Evolutionary conservation across 2,329 filamentous ascomycete genomes (phyloP).

Genomic region (Alternaria sp.): DNA sequence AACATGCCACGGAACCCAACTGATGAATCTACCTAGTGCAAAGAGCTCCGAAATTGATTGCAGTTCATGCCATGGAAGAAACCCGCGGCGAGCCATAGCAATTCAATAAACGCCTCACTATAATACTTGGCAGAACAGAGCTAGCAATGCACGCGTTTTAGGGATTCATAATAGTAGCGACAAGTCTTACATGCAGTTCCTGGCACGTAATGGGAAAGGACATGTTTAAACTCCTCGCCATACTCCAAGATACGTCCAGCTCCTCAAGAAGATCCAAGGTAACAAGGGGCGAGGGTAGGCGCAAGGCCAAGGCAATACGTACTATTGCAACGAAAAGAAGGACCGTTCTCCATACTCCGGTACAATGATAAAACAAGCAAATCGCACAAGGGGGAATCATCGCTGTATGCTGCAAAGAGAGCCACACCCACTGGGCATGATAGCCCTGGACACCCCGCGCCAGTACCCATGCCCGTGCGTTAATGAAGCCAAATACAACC

Average conservation of each 20-base stretch:
- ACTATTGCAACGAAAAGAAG: conserved; percentile 9
- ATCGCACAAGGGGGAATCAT: conserved; percentile 54
- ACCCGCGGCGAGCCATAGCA: conserved; percentile 22
- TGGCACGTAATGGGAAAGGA: background rate
- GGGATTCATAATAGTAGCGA: conserved; percentile 5
- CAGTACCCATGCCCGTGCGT: conserved; percentile 49
- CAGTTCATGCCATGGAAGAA: conserved; percentile 21
- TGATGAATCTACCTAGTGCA: background rate
- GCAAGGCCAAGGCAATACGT: conserved; percentile 6
- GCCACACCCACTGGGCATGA: conserved; percentile 44
- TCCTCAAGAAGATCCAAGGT: background rate
- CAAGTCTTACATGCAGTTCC: background rate
- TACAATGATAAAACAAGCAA: conserved; percentile 37
- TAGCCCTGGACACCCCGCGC: conserved; percentile 44
- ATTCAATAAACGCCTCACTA: conserved; percentile 24
- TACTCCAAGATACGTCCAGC: conserved; percentile 12
- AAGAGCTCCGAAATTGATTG: conserved; percentile 19
- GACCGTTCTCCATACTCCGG: conserved; percentile 35
- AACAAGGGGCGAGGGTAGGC: background rate
- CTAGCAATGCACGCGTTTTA: conserved; percentile 31
- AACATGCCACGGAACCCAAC: conserved; percentile 34
- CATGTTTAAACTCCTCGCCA: conserved; percentile 1
- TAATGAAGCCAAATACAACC: conserved; percentile 39
- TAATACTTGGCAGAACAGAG: conserved; percentile 27
- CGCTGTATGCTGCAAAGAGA: conserved; percentile 52